Evolutionary conservation across 352 stramenopile species (phyloP).

Genomic region (Phytophthora lateralis): DNA sequence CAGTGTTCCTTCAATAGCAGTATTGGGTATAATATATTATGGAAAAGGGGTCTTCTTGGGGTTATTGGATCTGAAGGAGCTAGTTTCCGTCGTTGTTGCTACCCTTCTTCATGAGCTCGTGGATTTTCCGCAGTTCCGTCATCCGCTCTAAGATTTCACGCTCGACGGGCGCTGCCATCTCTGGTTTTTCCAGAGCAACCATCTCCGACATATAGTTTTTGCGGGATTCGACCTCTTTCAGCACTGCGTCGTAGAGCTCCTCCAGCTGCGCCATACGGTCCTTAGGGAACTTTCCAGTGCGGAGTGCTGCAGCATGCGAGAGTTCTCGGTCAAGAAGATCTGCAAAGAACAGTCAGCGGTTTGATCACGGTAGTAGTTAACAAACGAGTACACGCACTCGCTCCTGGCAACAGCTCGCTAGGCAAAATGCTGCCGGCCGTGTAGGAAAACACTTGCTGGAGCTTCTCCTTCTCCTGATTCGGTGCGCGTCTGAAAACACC

Average conservation of each 20-base stretch:
- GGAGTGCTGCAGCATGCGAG: conserved; percentile 51
- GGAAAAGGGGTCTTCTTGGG: not conserved
- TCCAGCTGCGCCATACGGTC: conserved; percentile 58
- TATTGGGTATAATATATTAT: not conserved
- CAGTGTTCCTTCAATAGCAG: not conserved
- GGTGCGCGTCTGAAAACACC: conserved; percentile 33
- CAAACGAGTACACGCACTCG: conserved; percentile 36
- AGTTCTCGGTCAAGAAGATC: conserved; percentile 70
- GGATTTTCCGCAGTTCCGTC: conserved; percentile 64
- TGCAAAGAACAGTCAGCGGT: conserved; percentile 20
- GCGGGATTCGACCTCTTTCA: conserved; percentile 65
- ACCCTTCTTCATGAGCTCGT: conserved; percentile 59
- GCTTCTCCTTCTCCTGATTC: conserved; percentile 84
- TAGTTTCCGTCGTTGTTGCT: conserved; percentile 14
- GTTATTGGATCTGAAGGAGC: not conserved
- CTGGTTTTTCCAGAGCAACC: conserved; percentile 50
- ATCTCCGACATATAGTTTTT: conserved; percentile 76
- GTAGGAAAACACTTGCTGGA: conserved; percentile 83
- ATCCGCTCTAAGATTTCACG: conserved; percentile 72
- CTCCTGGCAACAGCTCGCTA: conserved; percentile 67
- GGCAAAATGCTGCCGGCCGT: conserved; percentile 71
- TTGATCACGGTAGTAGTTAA: not conserved
- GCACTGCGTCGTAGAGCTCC: conserved; percentile 63
- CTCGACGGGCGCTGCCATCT: conserved; percentile 51
- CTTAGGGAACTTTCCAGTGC: conserved; percentile 44